These are phyloP conservation scores for Aspergillus sp. DNA, from an alignment of 2,329 filamentous ascomycete genomes.

Conservation along the genomic window DNA sequence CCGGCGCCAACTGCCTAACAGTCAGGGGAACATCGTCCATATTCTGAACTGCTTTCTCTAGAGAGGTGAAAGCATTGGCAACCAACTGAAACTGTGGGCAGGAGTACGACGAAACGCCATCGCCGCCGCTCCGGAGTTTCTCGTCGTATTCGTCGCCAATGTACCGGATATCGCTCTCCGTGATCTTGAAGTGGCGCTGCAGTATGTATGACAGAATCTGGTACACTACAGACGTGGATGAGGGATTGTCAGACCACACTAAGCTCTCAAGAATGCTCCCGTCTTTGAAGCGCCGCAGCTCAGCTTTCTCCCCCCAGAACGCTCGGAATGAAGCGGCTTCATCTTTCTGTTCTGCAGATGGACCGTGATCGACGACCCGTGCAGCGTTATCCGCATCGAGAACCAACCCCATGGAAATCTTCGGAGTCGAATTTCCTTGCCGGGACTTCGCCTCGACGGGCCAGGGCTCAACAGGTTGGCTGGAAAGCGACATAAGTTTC, in stretches of 20 bases:
- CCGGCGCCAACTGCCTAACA: constrained; percentile 67
- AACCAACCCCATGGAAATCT: constrained; percentile 56
- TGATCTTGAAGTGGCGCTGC: constrained; percentile 56
- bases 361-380: constrained; percentile 78
- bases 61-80: constrained; percentile 58
- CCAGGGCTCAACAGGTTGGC: constrained; percentile 38
- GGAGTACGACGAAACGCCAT: constrained; percentile 34
- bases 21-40: constrained; percentile 82
- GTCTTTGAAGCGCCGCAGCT: constrained; percentile 88
- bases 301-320: constrained; percentile 92
- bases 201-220: constrained; percentile 71
- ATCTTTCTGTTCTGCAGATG: constrained; percentile 73
- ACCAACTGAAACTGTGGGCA: constrained; percentile 54
- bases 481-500: constrained; percentile 54
- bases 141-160: constrained; percentile 44
- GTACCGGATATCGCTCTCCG: constrained; percentile 45
- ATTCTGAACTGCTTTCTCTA: constrained; percentile 67
- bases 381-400: constrained; percentile 64
- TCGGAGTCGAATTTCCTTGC: constrained; percentile 13
- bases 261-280: constrained; percentile 88
- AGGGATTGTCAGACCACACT: constrained; percentile 63
- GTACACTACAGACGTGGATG: constrained; percentile 57
- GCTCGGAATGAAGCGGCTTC: constrained; percentile 72
- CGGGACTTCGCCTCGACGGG: constrained; percentile 34
- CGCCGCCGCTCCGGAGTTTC: constrained; percentile 21